Percentiles rank a stretch among this genome's conserved stretches.
Conservation (phyloP, 805 yeast genomes). For the Cyberlindnera subsufficiens region DNA sequence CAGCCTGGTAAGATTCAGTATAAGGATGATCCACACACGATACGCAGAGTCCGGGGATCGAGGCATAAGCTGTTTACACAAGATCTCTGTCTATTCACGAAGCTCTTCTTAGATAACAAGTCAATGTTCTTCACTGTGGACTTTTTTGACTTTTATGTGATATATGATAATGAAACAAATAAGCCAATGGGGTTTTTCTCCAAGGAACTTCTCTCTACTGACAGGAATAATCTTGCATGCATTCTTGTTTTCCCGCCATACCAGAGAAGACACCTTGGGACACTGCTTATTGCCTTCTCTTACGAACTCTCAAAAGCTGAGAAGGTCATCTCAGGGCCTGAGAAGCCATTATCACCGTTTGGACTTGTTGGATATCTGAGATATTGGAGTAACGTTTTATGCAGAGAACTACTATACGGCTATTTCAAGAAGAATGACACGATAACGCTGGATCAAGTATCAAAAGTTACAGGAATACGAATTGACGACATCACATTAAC, state of each 20-base stretch:
- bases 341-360: slow-evolving; percentile 78
- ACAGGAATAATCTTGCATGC: slow-evolving; percentile 83
- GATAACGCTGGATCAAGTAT: slow-evolving; percentile 42
- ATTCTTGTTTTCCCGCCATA: slow-evolving; percentile 89
- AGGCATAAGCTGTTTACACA: slow-evolving; percentile 69
- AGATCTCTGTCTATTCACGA: slow-evolving; percentile 76
- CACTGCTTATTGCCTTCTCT: slow-evolving; percentile 75
- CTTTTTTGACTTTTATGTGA: slow-evolving; percentile 71
- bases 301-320: slow-evolving; percentile 68
- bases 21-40: slow-evolving; percentile 46
- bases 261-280: slow-evolving; percentile 74
- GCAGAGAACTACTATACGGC: slow-evolving; percentile 39
- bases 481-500: slow-evolving; percentile 55
- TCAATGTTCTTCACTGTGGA: slow-evolving; percentile 79
- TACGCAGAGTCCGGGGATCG: slow-evolving; percentile 64
- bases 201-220: slow-evolving; percentile 72
- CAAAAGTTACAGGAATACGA: slow-evolving; percentile 58
- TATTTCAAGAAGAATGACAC: slow-evolving; percentile 23
- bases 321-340: slow-evolving; percentile 77
- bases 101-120: slow-evolving; percentile 83
- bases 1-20: slow-evolving; percentile 70
- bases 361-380: slow-evolving; percentile 68
- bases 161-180: slow-evolving; percentile 45
- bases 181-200: slow-evolving; percentile 90
- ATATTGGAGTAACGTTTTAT: slow-evolving; percentile 65